Evolutionary conservation across 352 stramenopile species (phyloP).

Genomic region (Phytophthora melonis): DNA sequence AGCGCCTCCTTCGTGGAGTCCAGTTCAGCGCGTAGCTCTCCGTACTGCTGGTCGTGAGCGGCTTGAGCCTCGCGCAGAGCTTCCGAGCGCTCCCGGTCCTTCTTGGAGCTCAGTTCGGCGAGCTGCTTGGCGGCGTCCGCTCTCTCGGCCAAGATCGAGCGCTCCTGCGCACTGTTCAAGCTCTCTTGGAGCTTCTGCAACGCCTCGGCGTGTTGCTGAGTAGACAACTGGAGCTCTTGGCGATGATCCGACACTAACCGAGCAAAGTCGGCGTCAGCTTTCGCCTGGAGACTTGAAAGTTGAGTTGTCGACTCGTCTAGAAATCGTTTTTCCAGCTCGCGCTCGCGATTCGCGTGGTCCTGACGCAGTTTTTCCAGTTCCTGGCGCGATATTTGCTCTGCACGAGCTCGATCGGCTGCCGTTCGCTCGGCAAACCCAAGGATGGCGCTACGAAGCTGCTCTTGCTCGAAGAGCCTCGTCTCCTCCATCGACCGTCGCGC

Average conservation of each 20-base stretch:
- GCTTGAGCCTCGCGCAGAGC: slow-evolving; percentile 39
- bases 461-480: slow-evolving; percentile 32
- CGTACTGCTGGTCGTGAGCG: slow-evolving; percentile 38
- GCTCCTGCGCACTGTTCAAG: slow-evolving; percentile 35
- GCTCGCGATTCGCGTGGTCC: slow-evolving; percentile 7
- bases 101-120: slow-evolving; percentile 37
- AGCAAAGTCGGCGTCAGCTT: slow-evolving; percentile 35
- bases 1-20: slow-evolving; percentile 38
- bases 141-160: slow-evolving; percentile 44
- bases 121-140: slow-evolving; percentile 48
- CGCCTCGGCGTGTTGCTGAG: slow-evolving; percentile 33
- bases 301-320: slow-evolving; percentile 30
- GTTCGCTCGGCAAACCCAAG: slow-evolving; percentile 21
- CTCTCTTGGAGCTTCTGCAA: slow-evolving; percentile 38
- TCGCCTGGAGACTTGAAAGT: slow-evolving; percentile 23
- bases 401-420: slow-evolving; percentile 6
- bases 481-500: slow-evolving; percentile 30
- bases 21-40: slow-evolving; percentile 32
- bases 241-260: slow-evolving; percentile 26
- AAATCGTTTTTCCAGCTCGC: slow-evolving; percentile 24
- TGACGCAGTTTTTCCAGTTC: slow-evolving; percentile 18
- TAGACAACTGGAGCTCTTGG: slow-evolving; percentile 28
- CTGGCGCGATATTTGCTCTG: slow-evolving; percentile 19
- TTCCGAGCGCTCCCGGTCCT: slow-evolving; percentile 50
- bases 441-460: slow-evolving; percentile 40